Evolutionary conservation across 495 filamentous ascomycete genomes (phyloP).

Genomic region (Lophiostoma macrostomum): DNA sequence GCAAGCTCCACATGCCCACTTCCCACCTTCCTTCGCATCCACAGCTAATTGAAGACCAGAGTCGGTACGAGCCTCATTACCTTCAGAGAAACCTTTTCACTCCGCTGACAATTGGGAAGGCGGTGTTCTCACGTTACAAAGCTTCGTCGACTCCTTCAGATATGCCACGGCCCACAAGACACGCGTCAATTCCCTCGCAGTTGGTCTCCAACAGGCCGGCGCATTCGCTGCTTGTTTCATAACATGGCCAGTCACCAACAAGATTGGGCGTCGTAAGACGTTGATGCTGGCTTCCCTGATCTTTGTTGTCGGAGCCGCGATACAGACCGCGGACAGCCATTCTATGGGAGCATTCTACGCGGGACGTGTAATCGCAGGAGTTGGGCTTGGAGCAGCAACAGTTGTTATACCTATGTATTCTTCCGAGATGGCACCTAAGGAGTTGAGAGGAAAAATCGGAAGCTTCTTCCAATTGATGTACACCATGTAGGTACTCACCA

Average conservation of each 20-base stretch:
- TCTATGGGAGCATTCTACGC: conserved; percentile 41
- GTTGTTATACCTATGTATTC: conserved; percentile 55
- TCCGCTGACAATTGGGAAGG: too few species aligned
- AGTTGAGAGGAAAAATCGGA: conserved; percentile 52
- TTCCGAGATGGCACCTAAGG: conserved; percentile 54
- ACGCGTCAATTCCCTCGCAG: conserved; percentile 27
- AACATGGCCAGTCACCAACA: conserved; percentile 45
- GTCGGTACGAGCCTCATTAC: too few species aligned
- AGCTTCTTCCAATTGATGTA: conserved; percentile 40
- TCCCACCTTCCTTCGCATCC: too few species aligned
- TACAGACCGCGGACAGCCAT: conserved; percentile 43
- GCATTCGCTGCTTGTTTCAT: conserved; percentile 43
- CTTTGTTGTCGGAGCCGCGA: conserved; percentile 42
- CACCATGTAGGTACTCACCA: not conserved
- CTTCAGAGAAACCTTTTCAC: too few species aligned
- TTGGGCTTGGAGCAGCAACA: conserved; percentile 53
- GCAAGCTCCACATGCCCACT: too few species aligned
- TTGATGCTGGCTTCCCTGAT: conserved; percentile 42
- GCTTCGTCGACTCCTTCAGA: conserved; percentile 35
- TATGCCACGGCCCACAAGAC: conserved; percentile 38
- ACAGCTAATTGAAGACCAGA: too few species aligned
- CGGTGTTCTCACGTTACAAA: conserved; percentile 38
- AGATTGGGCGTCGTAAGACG: conserved; percentile 39
- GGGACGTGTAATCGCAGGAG: conserved; percentile 51
- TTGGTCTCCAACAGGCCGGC: conserved; percentile 27